A percentile compares a stretch with the other conserved stretches of the same genome.
Conservation (phyloP, 495 filamentous ascomycete genomes). For the Pyrenula massariospora region DNA sequence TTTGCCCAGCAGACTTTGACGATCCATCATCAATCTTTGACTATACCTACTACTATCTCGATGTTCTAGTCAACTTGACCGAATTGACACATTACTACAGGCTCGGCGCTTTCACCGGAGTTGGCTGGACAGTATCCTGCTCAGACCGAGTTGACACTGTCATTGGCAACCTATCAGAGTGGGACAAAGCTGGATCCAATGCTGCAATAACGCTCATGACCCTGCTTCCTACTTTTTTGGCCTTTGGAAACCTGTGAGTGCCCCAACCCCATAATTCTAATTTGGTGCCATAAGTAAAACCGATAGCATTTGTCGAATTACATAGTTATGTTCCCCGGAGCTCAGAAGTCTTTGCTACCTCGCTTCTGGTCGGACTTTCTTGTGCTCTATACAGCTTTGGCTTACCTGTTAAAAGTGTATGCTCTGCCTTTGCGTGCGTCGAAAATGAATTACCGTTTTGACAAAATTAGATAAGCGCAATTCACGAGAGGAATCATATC, state of each 20-base stretch:
- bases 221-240: constrained; percentile 10
- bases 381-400: constrained; percentile 9
- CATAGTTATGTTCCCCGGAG: constrained; percentile 8
- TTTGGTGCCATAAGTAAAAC: neutral
- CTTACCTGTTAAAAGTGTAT: constrained; percentile 9
- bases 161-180: constrained; percentile 4
- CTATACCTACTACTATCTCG: neutral
- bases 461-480: neutral
- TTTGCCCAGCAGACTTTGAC: neutral
- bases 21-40: neutral
- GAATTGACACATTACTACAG: neutral
- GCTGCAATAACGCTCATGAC: constrained; percentile 11
- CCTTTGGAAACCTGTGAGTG: constrained; percentile 5
- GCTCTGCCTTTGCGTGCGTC: constrained; percentile 1
- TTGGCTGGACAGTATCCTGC: constrained; percentile 3
- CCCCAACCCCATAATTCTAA: neutral
- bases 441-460: neutral
- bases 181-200: constrained; percentile 5
- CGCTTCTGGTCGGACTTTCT: constrained; percentile 4
- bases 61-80: neutral
- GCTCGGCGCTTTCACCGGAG: constrained; percentile 6
- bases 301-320: neutral
- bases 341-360: constrained; percentile 11
- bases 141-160: constrained; percentile 2
- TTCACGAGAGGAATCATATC: neutral